Evolutionary conservation across 2,329 filamentous ascomycete genomes (phyloP), one percentile per base, ranked within the genome.

Genomic region (Tricladium varicosporioides): DNA sequence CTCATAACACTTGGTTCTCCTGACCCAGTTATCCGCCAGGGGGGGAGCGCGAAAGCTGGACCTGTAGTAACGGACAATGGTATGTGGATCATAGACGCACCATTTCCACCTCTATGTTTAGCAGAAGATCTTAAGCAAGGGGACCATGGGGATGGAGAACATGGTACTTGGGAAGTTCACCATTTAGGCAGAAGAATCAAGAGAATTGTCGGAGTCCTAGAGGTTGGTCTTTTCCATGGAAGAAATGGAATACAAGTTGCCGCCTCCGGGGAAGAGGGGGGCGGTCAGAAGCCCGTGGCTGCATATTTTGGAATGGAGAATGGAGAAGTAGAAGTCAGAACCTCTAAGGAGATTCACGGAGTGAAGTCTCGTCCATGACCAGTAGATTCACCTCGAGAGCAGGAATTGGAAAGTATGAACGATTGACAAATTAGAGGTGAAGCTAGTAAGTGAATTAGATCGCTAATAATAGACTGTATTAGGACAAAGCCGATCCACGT

Each of bases 281-380:
- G 89, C 48, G 92, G 90, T 0, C 91, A 97, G 76, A 96, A 93
- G 76, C 94, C 94, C 0, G 82, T 97, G 11, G 92, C 92, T 27
- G 92, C 91, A 19, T 99, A 97, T 76, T 99, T 97, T 74, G 94
- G 94, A 36, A 89, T 94, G 84, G 83, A 88, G 46, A 89, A 91
- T 69, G 89, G 89, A 2, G 79, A 77, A 10, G 86, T 89, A 13
- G 75, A 86, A 67, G 77, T 87, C 48, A 70, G 78, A 62, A 72
- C 70, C 59, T 76, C 77, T 14, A 70, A 67, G 36, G 69, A 70
- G 22, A 51, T 66, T 40, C 51, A 55, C 48, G 63, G 63, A 10
- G 58, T 66, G 11, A 69, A 68, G 54, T 68, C 67, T 51, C 58
- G 58, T 42, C 64, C 66, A 53, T 65, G 56, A 57, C 45, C 33